Evolutionary conservation across 768 basidiomycete species (phyloP), one percentile per base, ranked within the genome.

Genomic region (Suillus alpinus): DNA sequence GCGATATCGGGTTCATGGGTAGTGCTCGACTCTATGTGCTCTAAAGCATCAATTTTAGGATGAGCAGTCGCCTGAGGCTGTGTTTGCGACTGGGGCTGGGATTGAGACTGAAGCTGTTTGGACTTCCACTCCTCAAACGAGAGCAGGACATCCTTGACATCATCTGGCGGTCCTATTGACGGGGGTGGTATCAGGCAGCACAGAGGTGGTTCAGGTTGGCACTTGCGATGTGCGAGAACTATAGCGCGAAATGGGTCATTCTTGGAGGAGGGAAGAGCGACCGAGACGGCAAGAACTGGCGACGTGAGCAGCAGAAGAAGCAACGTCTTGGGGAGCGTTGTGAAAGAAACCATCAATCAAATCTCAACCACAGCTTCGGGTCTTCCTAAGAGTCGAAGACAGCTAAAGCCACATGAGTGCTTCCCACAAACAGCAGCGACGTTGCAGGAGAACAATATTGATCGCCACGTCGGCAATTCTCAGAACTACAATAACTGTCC

Each of bases 101-200:
- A 69, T n/a, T 72, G 68, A 13, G 68, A 70, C 62, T 83, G 78
- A 51, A 77, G 68, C 60, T 87, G 88, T 65, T 83, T 90, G 36
- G 84, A 84, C 68, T 92, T 92, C 92, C 92, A 95, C 65, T 94
- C 92, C 67, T 94, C 89, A 67, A 95, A 95, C 0, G 91, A 90
- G 23, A 92, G 81, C 23, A 94, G 75, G 6, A 88, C 73, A 57
- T 87, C 85, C 56, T 86, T 86, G 5, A 80, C 74, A 7, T 77
- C 75, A 46, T 84, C 81, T 41, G 76, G 71, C 2, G 83, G 71
- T 47, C 75, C 72, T 4, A 58, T 36, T 12, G 59, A 75, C 16
- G 75, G 67, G 0, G 71, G 69, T 5, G 87, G 83, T 50, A 81
- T 86, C 58, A 93, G 76, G 67, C 88, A 89, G 75, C 91, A 93